These are phyloP conservation scores for Zygosaccharomyces kombuchaensis DNA, from an alignment of 805 yeast genomes.

Conservation along the genomic window DNA sequence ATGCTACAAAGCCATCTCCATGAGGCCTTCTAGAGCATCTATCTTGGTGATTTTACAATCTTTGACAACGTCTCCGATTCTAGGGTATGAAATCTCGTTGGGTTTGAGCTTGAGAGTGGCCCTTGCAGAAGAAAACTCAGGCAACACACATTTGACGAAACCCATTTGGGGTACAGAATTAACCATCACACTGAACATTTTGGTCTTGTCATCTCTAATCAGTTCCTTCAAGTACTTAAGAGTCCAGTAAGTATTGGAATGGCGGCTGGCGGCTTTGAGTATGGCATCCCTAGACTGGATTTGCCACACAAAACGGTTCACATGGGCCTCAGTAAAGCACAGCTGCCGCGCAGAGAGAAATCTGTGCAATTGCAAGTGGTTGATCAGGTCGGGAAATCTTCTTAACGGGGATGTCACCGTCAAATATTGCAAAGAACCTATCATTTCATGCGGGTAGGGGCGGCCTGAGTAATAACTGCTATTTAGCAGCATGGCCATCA, in stretches of 20 bases:
- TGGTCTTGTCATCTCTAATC: constrained; percentile 8
- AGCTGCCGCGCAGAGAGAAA: constrained; percentile 31
- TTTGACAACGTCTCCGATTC: constrained; percentile 42
- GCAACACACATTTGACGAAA: constrained; percentile 31
- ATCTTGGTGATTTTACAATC: constrained; percentile 40
- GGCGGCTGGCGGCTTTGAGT: constrained; percentile 31
- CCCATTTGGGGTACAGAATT: constrained; percentile 41
- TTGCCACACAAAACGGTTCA: constrained; percentile 40
- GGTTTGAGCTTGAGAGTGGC: constrained; percentile 32
- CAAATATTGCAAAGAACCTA: constrained; percentile 60
- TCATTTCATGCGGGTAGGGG: constrained; percentile 51
- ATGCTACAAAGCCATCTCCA: constrained; percentile 27
- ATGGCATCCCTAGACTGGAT: constrained; percentile 44
- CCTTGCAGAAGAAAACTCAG: constrained; percentile 29
- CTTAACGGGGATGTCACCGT: constrained; percentile 88
- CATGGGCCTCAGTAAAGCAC: constrained; percentile 33
- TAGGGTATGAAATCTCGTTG: constrained; percentile 28
- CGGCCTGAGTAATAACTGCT: constrained; percentile 47
- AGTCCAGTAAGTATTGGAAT: constrained; percentile 38
- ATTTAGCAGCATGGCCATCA: constrained; percentile 44
- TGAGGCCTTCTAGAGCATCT: constrained; percentile 42
- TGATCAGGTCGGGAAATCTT: constrained; percentile 72
- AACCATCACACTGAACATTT: constrained; percentile 36
- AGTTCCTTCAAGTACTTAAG: constrained; percentile 27
- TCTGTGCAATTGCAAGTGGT: constrained; percentile 70